Base-by-base conservation (phyloP, 768 basidiomycete species). In the Suillus lakei region DNA sequence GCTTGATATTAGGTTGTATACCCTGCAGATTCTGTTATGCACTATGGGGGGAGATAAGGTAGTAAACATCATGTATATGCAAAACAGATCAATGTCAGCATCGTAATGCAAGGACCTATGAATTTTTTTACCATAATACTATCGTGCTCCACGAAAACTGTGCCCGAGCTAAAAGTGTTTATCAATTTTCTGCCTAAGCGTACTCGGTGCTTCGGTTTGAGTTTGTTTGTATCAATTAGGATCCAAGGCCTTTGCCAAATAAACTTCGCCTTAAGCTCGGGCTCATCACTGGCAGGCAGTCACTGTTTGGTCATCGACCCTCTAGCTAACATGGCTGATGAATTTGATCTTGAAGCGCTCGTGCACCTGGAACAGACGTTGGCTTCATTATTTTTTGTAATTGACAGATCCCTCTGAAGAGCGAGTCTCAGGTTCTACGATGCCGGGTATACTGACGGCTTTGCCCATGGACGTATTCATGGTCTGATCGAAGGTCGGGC, bases 401-500 rank as follows among this genome's bases (percentile, higher is more conserved):
- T 60, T 26, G 10, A 46, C 30, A n/a, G n/a, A 36, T 44, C 62
- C 58, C 63, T 63, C 68, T 66, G 30, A 60, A 59, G 44, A 53
- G 46, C n/a, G 13, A 26, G n/a, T 48, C 43, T 62, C 70, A 94
- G 93, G 54, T 97, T 96, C 78, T 98, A 91, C 75, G 85, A 91
- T 62, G 73, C 82, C 3, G 97, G 96, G 10, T 91, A 91, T 73
- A 70, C 83, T 65, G 89, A 91, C 63, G 96, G 97, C 2, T 86
- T 85, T 72, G 88, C 83, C 0, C 97, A 98, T 75, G 97, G 97
- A 1, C 85, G 89, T 46, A 86, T 96, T 7, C 96, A 97, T 70
- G 96, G 97, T 2, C 77, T 93, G 30, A 94, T 95, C 66, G 95
- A 99, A 76, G 97, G 97, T 10, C 84, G 95, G 16, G 91, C 91